phyloP scores from a whole-genome alignment of 1,284 basidiomycete genomes.

The Cryptococcus jaspeensis region DNA sequence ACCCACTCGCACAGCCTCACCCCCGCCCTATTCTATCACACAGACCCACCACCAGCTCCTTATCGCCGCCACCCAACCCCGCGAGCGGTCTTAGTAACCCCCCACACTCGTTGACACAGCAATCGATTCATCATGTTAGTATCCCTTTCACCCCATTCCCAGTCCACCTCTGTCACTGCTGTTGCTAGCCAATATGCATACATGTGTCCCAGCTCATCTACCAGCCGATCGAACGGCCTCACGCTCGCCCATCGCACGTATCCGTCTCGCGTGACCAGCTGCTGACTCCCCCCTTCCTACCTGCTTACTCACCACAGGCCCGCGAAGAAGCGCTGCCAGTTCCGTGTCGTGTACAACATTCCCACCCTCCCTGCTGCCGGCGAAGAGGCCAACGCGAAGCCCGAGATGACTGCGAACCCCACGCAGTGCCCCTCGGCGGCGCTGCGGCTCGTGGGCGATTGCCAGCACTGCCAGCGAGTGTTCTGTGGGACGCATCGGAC shows the following conservation, averaged over 20 bases:
- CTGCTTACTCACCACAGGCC: slow-evolving; percentile 32
- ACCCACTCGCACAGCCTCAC: background rate
- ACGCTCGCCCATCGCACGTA: background rate
- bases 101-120: background rate
- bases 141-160: background rate
- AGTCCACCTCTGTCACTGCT: background rate
- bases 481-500: slow-evolving; percentile 52
- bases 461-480: slow-evolving; percentile 50
- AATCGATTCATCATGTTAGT: slow-evolving; percentile 11
- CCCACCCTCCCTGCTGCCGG: slow-evolving; percentile 29
- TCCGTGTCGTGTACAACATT: slow-evolving; percentile 51
- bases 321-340: slow-evolving; percentile 51
- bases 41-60: background rate
- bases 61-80: background rate
- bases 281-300: background rate
- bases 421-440: slow-evolving; percentile 51
- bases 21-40: background rate
- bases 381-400: slow-evolving; percentile 20
- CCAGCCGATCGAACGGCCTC: background rate
- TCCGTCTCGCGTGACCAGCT: background rate
- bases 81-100: background rate
- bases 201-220: background rate
- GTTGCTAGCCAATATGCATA: background rate
- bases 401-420: slow-evolving; percentile 45
- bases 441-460: slow-evolving; percentile 50